Conservation (phyloP, 805 yeast species). For the Zygoascus tannicola region DNA sequence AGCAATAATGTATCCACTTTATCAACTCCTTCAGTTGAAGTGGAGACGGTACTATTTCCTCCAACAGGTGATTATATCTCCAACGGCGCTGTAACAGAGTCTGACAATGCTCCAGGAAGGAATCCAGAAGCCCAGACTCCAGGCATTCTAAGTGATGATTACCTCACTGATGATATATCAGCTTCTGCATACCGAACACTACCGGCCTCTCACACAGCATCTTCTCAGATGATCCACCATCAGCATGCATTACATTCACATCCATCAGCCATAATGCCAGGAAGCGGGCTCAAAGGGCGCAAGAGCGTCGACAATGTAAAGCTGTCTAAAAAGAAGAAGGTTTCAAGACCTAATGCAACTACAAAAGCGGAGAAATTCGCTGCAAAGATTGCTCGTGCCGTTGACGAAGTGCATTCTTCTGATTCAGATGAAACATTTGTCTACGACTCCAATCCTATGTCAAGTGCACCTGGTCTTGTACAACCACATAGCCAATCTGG, state of each 20-base stretch:
- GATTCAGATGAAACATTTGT: constrained; percentile 95
- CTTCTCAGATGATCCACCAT: not conserved
- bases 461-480: not conserved
- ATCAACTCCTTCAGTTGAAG: not conserved
- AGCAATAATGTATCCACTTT: not conserved
- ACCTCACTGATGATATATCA: not conserved
- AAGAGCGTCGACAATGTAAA: constrained; percentile 24
- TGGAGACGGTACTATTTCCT: not conserved
- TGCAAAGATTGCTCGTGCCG: constrained; percentile 88
- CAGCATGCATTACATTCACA: not conserved
- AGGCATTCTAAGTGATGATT: not conserved
- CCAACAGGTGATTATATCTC: not conserved
- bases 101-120: not conserved
- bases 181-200: not conserved
- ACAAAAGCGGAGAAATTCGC: constrained; percentile 83
- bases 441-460: constrained; percentile 50
- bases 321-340: constrained; percentile 34
- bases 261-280: constrained; percentile 1
- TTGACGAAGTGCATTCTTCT: constrained; percentile 68
- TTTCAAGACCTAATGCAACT: constrained; percentile 38
- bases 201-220: not conserved
- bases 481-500: constrained; percentile 1
- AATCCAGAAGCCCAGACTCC: not conserved
- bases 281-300: constrained; percentile 15
- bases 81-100: not conserved